Base-by-base conservation (phyloP, 108 stramenopile species). In the Pseudonitzschia multiseries region DNA sequence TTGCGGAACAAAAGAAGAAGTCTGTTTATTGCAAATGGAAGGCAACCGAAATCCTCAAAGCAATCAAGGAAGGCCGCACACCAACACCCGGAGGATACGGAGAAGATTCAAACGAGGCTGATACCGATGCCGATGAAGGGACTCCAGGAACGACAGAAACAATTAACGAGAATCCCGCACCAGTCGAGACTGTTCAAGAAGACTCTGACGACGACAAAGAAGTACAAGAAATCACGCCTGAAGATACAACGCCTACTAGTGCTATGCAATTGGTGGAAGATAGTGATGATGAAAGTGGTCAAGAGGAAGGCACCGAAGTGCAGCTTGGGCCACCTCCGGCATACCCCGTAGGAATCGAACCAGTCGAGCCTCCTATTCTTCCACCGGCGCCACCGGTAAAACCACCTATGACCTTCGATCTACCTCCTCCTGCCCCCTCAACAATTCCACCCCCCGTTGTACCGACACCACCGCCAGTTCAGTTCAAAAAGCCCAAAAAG, bases 41-140 rank as follows among this genome's bases (percentile, higher is more conserved):
- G 68, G 93, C 96, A 13, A 89, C 96, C 1, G 96, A 98, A 33
- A 98, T 96, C 73, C 72, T 98, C 48, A 98, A 96, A 71, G 93
- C 94, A 4, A 83, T 98, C 26, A 96, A 95, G 54, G 93, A 96
- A 63, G 97, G 97, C 33, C 73, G 91, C 59, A 42, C 81, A 54
- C 86, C 87, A 8, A 81, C 84, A 20, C 89, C 95, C 10, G 95
- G 94, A 24, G 92, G 92, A 65, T 95, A 87, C 68, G 78, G 83
- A 3, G 89, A 86, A 43, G 46, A 50, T 6, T 57, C 57, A 0
- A 36, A 60, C 18, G 73, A 79, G 27, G 54, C 51, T 13, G 81
- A 76, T 32, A 73, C 40, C 0, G 67, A 77, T 21, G 81, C 74
- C 62, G 76, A 67, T 40, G 80, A 71, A 54, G 70, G 28, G 17